Conservation (phyloP, 192 early-diverging fungal genomes). For the Backusella liffmaniae region DNA sequence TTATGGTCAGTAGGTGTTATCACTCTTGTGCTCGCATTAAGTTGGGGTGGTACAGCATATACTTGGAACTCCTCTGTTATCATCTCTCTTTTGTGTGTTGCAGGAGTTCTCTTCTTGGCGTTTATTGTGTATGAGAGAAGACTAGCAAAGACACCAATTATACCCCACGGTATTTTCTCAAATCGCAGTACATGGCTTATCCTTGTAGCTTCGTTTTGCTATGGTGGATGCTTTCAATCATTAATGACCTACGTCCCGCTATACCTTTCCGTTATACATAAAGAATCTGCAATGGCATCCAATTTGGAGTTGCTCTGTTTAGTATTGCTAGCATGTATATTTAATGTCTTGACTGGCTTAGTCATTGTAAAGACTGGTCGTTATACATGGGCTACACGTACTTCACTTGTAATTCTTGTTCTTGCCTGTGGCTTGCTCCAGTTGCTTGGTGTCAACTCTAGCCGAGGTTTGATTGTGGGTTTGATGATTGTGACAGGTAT, state of each 20-base stretch:
- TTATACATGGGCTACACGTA: conserved; percentile 31
- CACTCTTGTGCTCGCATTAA: conserved; percentile 52
- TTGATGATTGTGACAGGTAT: conserved; percentile 34
- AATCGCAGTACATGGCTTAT: conserved; percentile 28
- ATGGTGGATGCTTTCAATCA: conserved; percentile 35
- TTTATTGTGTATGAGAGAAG: conserved; percentile 21
- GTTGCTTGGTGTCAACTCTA: conserved; percentile 16
- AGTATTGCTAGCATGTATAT: conserved; percentile 32
- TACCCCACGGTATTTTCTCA: conserved; percentile 28
- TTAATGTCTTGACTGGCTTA: conserved; percentile 29
- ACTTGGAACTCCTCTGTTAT: conserved; percentile 27
- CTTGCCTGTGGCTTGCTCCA: conserved; percentile 26
- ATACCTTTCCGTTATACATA: conserved; percentile 26
- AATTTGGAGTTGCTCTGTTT: conserved; percentile 33
- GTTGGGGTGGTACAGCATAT: conserved; percentile 56
- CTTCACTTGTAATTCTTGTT: conserved; percentile 10
- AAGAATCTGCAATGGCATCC: conserved; percentile 24
- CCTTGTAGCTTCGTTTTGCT: conserved; percentile 21
- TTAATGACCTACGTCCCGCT: conserved; percentile 36
- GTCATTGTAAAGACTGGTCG: conserved; percentile 31
- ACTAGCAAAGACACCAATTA: conserved; percentile 20
- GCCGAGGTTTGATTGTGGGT: conserved; percentile 29
- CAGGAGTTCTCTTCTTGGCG: not conserved
- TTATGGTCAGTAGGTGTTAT: conserved; percentile 42
- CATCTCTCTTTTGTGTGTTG: conserved; percentile 23